Base-by-base conservation (phyloP, 371 early-diverging fungal species). In the Mortierella sp. region DNA sequence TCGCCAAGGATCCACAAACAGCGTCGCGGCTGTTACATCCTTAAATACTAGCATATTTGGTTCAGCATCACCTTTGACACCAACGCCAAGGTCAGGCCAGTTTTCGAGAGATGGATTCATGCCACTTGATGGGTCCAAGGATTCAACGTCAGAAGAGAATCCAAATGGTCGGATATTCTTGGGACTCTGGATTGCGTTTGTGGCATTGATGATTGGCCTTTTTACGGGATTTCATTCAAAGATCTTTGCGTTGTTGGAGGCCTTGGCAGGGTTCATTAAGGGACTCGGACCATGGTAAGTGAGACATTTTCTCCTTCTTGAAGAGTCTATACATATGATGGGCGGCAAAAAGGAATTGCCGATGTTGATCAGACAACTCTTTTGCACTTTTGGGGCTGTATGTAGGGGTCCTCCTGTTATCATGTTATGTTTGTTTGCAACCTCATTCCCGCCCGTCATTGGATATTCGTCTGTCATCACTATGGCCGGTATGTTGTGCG, bases 371-470 rank as follows among this genome's bases (percentile, higher is more conserved):
- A 28, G 28, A 28, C 28, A 28, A 28, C 28, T 28, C 28, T 48
- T 48, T 48, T 48, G 48, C 13, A 3, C 8, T 33, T 19, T 43
- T 43, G 43, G 4, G 4, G 43, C 15, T 15, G 13, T 43, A 15
- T 9, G 1, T 53, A 80, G 80, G 16, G 80, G 80, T 21, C 80
- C 80, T n/a, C 69, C 59, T 6, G 65, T 71, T 28, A 58, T 80
- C 15, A 74, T 74, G 71, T 1, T 58, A 2, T 52, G 74, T 58
- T 57, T 86, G 33, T 89, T 91, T 67, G 70, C 86, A 11, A 88
- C 91, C 11, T 89, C 90, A 9, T 92, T 92, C 57, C 93, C 93
- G 21, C 92, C 92, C 7, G 70, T 93, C 70, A 80, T 91, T 62
- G 94, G 94, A 10, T 93, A 92, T 72, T 86, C 90, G 53, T 88